Percentiles rank a stretch among this genome's conserved stretches.
These are phyloP conservation scores for Suillus placidus DNA, from an alignment of 768 basidiomycete genomes.

Conservation along the genomic window DNA sequence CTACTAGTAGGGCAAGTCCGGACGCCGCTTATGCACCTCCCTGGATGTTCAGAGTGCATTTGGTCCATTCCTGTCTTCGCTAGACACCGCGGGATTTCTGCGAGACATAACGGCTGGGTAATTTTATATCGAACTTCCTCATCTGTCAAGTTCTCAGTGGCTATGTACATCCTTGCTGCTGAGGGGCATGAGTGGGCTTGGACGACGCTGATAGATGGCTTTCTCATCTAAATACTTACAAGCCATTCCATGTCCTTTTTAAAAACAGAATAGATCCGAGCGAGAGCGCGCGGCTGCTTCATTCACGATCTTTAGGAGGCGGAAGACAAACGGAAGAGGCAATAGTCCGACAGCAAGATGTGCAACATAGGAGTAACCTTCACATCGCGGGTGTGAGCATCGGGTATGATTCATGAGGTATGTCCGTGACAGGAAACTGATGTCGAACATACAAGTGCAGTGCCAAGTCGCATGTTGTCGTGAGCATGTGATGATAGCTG, in stretches of 20 bases:
- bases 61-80: too few species aligned
- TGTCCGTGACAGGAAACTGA: not conserved
- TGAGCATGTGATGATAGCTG: not conserved
- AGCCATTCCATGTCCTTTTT: too few species aligned
- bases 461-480: not conserved
- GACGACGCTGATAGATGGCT: slow-evolving; percentile 18
- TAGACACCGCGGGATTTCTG: too few species aligned
- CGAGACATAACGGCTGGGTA: too few species aligned
- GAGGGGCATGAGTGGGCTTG: slow-evolving; percentile 29
- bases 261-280: not conserved
- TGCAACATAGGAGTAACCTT: not conserved
- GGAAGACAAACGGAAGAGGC: not conserved
- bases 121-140: too few species aligned
- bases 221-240: not conserved
- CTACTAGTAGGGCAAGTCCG: too few species aligned
- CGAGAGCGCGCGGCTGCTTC: not conserved
- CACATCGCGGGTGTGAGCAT: not conserved
- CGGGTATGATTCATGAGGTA: not conserved
- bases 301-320: not conserved
- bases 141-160: too few species aligned
- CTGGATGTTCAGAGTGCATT: too few species aligned
- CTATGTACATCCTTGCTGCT: too few species aligned
- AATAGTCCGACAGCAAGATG: not conserved
- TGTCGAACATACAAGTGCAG: not conserved
- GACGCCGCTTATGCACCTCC: too few species aligned